Evolutionary conservation across 495 filamentous ascomycete genomes (phyloP), one percentile per base, ranked within the genome.

Genomic region (Penicillium riverlandense): DNA sequence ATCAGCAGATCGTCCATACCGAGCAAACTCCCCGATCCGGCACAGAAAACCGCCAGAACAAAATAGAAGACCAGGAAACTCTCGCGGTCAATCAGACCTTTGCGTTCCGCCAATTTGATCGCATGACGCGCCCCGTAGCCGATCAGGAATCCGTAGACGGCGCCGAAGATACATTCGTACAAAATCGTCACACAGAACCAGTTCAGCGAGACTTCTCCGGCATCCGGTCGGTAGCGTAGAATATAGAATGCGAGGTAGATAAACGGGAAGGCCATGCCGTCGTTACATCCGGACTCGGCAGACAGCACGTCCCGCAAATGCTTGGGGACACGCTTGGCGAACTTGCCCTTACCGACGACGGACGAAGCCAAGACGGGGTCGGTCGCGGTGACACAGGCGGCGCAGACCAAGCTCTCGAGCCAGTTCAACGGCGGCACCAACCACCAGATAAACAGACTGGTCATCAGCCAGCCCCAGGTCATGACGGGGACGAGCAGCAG

Each of bases 241-340:
- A 97, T 77, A 55, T 97, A 97, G 37, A 95, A 72, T 2, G 84
- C 78, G 11, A 97, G 76, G 62, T 97, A 99, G 59, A 99, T 83
- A 67, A 99, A 99, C 7, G 94, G 94, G 66, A 99, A 99, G 12
- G 94, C 92, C 94, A 97, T 97, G 65, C 94, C 94, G 62, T 99
- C 94, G 70, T 99, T 99, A 74, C 94, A 99, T 16, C 94, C 94
- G 1, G 94, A 97, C 64, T 99, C 94, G 45, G 91, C 91, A 11
- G 94, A 97, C 29, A 99, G 75, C 10, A 99, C 51, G 63, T 99
- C 94, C 68, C 94, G 79, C 63, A 99, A 70, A 79, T 97, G 94
- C 69, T 94, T 96, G 13, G 94, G 94, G 14, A 99, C 89, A 46
- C 94, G 79, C 64, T 94, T 95, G 37, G 94, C 91, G 55, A 99